These are phyloP conservation scores for Penicillium antarcticum DNA, from an alignment of 495 filamentous ascomycete genomes.

Conservation along the genomic window DNA sequence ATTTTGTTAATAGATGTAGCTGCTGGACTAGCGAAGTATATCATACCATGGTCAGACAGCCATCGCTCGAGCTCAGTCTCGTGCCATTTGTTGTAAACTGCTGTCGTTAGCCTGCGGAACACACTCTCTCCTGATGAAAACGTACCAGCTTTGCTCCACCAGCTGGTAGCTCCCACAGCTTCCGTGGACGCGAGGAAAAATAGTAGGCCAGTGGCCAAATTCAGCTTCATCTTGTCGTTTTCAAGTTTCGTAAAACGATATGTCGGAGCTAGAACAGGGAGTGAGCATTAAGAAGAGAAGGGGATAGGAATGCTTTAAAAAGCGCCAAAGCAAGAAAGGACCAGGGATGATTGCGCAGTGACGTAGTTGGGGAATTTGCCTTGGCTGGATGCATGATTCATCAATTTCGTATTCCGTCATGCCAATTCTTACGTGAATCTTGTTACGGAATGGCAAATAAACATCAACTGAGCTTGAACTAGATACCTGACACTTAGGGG, in stretches of 20 bases:
- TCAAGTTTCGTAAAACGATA: neutral
- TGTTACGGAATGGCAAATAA: too few species aligned
- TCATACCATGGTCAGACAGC: conserved; percentile 76
- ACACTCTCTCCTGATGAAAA: conserved; percentile 7
- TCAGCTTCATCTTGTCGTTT: conserved; percentile 65
- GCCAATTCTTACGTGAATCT: neutral
- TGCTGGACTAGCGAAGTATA: neutral
- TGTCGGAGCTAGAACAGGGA: conserved; percentile 1
- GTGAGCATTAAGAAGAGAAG: neutral
- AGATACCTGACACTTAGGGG: too few species aligned
- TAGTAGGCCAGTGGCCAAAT: conserved; percentile 61
- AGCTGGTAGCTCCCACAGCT: conserved; percentile 63
- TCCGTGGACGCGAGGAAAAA: conserved; percentile 66
- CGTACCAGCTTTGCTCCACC: conserved; percentile 82
- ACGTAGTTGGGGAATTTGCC: conserved; percentile 38
- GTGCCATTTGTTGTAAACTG: conserved; percentile 99
- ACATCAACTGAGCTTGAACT: too few species aligned
- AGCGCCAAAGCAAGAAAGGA: conserved; percentile 7
- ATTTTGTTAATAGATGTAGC: conserved; percentile 12
- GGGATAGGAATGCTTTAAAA: neutral
- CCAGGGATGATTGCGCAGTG: conserved; percentile 38
- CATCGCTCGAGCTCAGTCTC: conserved; percentile 96
- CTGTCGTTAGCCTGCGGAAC: conserved; percentile 10
- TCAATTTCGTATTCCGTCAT: conserved; percentile 5
- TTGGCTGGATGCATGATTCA: conserved; percentile 27